phyloP scores from a whole-genome alignment of 1,284 basidiomycete genomes.

The Boletus calvinii region DNA sequence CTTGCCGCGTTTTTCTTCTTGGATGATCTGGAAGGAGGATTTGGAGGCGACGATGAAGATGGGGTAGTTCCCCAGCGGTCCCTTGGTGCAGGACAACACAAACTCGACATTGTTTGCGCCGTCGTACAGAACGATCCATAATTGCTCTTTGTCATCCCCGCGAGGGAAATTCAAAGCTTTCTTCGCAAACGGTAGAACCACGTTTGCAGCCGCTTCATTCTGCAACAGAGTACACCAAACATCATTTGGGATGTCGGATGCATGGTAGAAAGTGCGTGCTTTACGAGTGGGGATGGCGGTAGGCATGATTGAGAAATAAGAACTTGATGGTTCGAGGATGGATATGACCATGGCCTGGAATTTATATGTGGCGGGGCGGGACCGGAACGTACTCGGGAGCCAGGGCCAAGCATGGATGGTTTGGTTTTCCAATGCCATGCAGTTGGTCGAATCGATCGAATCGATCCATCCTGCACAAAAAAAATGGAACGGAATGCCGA shows the following conservation, averaged over 20 bases:
- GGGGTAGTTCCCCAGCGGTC: conserved; percentile 55
- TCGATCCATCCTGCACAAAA: conserved; percentile 10
- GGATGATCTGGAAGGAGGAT: conserved; percentile 31
- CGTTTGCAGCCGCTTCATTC: conserved; percentile 49
- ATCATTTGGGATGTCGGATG: conserved; percentile 28
- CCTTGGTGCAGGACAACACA: conserved; percentile 56
- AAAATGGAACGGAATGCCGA: background rate
- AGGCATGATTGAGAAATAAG: conserved; percentile 12
- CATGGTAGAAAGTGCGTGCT: conserved; percentile 8
- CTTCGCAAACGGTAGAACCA: conserved; percentile 50
- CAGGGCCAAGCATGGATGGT: background rate
- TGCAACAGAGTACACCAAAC: conserved; percentile 41
- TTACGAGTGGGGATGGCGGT: background rate
- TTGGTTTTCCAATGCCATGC: background rate
- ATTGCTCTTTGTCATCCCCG: conserved; percentile 32
- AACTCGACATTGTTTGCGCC: conserved; percentile 42
- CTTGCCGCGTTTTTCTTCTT: conserved; percentile 16
- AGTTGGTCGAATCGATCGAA: background rate
- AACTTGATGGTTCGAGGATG: background rate
- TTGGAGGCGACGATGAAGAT: conserved; percentile 53
- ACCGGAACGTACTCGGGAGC: background rate
- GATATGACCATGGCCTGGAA: too few species aligned
- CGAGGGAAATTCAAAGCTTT: conserved; percentile 16
- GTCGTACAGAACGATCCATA: conserved; percentile 52
- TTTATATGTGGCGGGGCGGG: conserved; percentile 10